Evolutionary conservation across 306 rosid species (phyloP), one percentile per base, ranked within the genome.

Genomic region (Cercis canadensis): DNA sequence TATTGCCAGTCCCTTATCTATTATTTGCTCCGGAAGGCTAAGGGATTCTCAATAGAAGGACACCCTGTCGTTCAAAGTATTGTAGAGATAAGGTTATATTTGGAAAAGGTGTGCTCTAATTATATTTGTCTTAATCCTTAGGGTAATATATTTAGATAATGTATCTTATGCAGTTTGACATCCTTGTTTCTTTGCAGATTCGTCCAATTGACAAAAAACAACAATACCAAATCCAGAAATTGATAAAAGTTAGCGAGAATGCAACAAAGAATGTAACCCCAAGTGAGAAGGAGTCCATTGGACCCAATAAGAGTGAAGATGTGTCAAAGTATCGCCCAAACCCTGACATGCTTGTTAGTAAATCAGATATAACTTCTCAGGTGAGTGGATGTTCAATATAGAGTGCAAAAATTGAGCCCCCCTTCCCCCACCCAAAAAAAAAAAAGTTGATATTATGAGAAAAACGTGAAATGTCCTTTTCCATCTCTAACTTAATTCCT

Each of bases 1-100:
- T 89, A 94, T 82, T 94, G 95, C 59, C 90, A 85, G 80, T 89
- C 99, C 70, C 88, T 94, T 66, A 95, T 94, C 49, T 87, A 87
- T 76, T 89, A 94, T 75, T 72, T 94, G 74, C 90, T 90, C 75
- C 75, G 81, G 59, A 90, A 94, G 84, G 92, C 95, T 62, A 78
- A 83, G 56, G 99, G 97, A 3, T 78, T 78, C 75, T 80, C 92
- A 7, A 72, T 94, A 21, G 89, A 86, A 74, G 99, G 86, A 11
- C 97, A 87, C 71, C 95, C 91, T 6, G 77, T 91, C 52, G 85
- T 89, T 64, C 84, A 47, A 69, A 94, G 86, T 82, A 83, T 91
- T 62, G 87, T 91, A 13, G 99, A 87, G 84, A 94, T 76, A 54
- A 84, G 96, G 69, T 75, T 94, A 73, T 94, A 65, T 89, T 65